Base-by-base conservation (phyloP, 768 basidiomycete genomes). In the Tulasnella sp. region DNA sequence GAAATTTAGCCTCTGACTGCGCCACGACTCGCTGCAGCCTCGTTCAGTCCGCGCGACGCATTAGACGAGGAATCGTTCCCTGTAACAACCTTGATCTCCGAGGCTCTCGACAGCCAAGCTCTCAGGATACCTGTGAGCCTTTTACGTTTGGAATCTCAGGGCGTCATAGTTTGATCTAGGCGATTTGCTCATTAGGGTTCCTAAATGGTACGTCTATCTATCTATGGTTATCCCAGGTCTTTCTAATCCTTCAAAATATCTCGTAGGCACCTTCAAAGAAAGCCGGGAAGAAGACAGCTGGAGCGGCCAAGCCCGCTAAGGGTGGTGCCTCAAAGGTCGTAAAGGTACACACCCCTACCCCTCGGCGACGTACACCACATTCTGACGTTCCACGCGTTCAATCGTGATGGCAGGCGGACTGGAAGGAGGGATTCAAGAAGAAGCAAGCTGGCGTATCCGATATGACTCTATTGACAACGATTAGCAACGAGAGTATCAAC, bases 391-490 rank as follows among this genome's bases (percentile, higher is more conserved):
- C 59, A 58, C 61, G 42, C 64, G 43, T 50, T 57, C 34, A 49
- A 43, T 43, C 45, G 55, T 49, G 63, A 60, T 56, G 45, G 36
- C 62, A 98, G 93, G 94, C 94, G 48, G 94, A 98, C 69, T 99
- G 94, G 94, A 94, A 94, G 71, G 94, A 98, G 67, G 92, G 93
- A 4, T 99, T 99, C 78, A 96, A 96, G 83, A 99, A 97, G 83
- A 97, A 97, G 73, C 85, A 89, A 71, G 84, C 93, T 61, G 96
- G 96, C 55, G 94, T 99, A 58, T 83, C 89, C 40, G 96, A 99
- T 76, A 99, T 99, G 96, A 99, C 96, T 7, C 74, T 99, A 60
- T 74, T 99, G 58, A 86, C 88, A 21, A 94, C 89, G 49, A 97
- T 98, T 75, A 91, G 87, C 69, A 96, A 99, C 69, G 94, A 98